These are phyloP conservation scores for Gossypium sturtianum DNA, from an alignment of 345 rosid species.

Conservation along the genomic window DNA sequence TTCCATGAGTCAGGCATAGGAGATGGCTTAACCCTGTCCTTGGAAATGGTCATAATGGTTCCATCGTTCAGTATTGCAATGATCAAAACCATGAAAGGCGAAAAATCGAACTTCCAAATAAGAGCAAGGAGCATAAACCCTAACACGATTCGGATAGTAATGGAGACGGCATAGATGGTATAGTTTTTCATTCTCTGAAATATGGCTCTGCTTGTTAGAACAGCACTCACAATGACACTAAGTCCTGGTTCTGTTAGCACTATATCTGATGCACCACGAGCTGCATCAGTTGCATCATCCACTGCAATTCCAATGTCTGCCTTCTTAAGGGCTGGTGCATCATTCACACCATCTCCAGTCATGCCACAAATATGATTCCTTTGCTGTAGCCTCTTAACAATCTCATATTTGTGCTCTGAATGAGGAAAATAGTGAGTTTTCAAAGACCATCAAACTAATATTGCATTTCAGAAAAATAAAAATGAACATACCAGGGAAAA, in stretches of 20 bases:
- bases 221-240: slow-evolving; percentile 87
- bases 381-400: slow-evolving; percentile 76
- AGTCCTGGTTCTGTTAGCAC: slow-evolving; percentile 92
- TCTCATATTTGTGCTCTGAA: slow-evolving; percentile 89
- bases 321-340: slow-evolving; percentile 89
- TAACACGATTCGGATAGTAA: slow-evolving; percentile 78
- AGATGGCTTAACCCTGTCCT: slow-evolving; percentile 70
- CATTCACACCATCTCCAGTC: slow-evolving; percentile 98
- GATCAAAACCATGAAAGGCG: slow-evolving; percentile 91
- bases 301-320: slow-evolving; percentile 97
- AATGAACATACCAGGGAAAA: slow-evolving; percentile 48
- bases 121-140: slow-evolving; percentile 86
- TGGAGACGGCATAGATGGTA: slow-evolving; percentile 91
- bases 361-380: slow-evolving; percentile 91
- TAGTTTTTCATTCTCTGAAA: slow-evolving; percentile 98
- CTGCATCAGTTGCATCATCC: slow-evolving; percentile 95
- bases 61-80: slow-evolving; percentile 85
- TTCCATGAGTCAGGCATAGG: slow-evolving; percentile 70
- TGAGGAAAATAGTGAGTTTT: slow-evolving; percentile 10
- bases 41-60: slow-evolving; percentile 73
- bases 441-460: neutral
- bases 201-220: slow-evolving; percentile 87
- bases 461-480: neutral
- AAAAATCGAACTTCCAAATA: slow-evolving; percentile 86
- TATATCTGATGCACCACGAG: slow-evolving; percentile 83